These are phyloP conservation scores for Xylaria sp. DNA, from an alignment of 2,329 filamentous ascomycete species.

Conservation along the genomic window DNA sequence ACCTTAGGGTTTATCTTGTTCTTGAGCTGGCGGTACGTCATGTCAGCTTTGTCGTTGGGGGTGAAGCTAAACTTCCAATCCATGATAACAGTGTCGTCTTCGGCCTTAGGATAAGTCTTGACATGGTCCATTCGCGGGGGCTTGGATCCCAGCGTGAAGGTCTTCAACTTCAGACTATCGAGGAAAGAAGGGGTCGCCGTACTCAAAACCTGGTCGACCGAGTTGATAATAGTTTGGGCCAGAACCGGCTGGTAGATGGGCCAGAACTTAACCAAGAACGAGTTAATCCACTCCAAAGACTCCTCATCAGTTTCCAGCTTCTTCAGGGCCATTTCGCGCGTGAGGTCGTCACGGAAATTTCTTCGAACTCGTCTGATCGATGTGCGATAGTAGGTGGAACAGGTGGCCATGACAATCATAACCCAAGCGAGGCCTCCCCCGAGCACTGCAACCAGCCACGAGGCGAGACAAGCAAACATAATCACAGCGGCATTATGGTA, in stretches of 20 bases:
- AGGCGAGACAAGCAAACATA: conserved; percentile 85
- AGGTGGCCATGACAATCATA: conserved; percentile 87
- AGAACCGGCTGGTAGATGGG: conserved; percentile 96
- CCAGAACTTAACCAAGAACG: conserved; percentile 98
- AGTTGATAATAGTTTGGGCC: conserved; percentile 87
- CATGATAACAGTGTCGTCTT: conserved; percentile 96
- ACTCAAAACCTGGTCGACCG: conserved; percentile 94
- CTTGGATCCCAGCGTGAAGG: conserved; percentile 91
- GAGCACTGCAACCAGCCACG: conserved; percentile 86
- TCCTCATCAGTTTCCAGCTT: conserved; percentile 88
- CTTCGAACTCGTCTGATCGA: conserved; percentile 90
- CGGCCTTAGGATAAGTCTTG: conserved; percentile 94
- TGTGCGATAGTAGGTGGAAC: conserved; percentile 94
- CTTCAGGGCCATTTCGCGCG: conserved; percentile 83
- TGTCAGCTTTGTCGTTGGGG: conserved; percentile 88
- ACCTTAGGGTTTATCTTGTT: conserved; percentile 98
- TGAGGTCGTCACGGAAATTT: conserved; percentile 94
- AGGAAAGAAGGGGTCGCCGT: conserved; percentile 89
- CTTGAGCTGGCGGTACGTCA: conserved; percentile 87
- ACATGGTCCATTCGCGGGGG: conserved; percentile 96
- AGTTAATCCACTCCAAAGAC: conserved; percentile 98
- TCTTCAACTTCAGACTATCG: conserved; percentile 91
- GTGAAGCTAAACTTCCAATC: conserved; percentile 99
- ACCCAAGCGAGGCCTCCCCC: conserved; percentile 94
- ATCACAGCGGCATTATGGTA: conserved; percentile 97